Base-by-base conservation (phyloP, 768 basidiomycete genomes). In the Melanogaster broomeanus region DNA sequence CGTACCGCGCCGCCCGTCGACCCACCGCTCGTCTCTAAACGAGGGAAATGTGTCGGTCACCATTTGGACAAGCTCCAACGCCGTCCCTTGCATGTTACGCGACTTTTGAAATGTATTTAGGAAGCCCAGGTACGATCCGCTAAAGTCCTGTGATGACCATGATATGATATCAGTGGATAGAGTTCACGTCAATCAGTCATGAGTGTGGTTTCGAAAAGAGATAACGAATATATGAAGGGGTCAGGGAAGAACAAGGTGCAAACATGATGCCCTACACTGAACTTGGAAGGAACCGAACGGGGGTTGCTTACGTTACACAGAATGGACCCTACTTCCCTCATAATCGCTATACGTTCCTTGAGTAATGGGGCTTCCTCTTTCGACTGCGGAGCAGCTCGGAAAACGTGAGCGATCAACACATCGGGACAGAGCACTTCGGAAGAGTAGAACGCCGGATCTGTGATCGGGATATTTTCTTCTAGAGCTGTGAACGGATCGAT, bases 381-480 rank as follows among this genome's bases (percentile, higher is more conserved):
- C 7, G 78, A 85, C 49, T 76, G 77, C 9, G 74, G 56, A 0
- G 82, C 77, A 3, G 81, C 74, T 12, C 87, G 79, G 66, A 94
- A 94, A 21, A 92, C 73, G 55, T 84, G 71, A 38, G 79, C 77
- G 43, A 93, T 79, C 31, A 89, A 62, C 7, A 78, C 74, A 62
- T 92, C 87, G 1, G 92, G 86, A 60, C 90, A 93, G 8, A 75
- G 73, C 2, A 63, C 72, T 56, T 83, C 77, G n/a, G 83, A 85
- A 4, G 87, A 78, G 65, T 93, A 94, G 62, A 93, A 93, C 2
- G 66, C 54, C 0, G 93, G 92, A 58, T 88, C 83, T 1, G 85
- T 90, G 55, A 94, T 84, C 4, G 89, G 89, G 45, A 92, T 83
- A 12, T 75, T 77, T 56, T 83, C 83, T 58, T 90, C 90, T 31